Conservation (phyloP, 306 rosid species). For the Fagus sylvatica region DNA sequence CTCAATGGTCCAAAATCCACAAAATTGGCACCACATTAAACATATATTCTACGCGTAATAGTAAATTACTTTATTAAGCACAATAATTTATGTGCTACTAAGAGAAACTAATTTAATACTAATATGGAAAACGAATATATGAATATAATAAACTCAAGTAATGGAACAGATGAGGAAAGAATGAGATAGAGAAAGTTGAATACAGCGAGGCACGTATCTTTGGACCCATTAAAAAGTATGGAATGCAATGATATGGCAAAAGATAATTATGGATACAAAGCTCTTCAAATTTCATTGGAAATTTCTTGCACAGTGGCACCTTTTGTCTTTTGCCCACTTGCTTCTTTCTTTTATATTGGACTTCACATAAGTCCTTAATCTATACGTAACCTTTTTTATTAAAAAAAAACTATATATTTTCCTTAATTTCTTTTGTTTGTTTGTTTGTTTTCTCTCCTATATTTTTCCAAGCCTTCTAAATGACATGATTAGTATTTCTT, state of each 20-base stretch:
- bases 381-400: not conserved
- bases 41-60: conserved; percentile 25
- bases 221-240: conserved; percentile 38
- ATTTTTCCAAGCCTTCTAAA: conserved; percentile 3
- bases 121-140: conserved; percentile 29
- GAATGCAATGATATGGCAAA: conserved; percentile 27
- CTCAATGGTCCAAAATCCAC: conserved; percentile 32
- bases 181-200: conserved; percentile 26
- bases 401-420: too few species aligned
- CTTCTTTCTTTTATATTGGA: conserved; percentile 9
- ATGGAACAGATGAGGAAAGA: conserved; percentile 14
- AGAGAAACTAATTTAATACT: conserved; percentile 7
- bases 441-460: not conserved
- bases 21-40: conserved; percentile 11
- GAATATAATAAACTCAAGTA: conserved; percentile 1
- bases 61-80: not conserved
- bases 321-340: not conserved
- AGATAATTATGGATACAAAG: conserved; percentile 5
- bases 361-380: not conserved
- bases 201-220: conserved; percentile 45
- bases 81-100: conserved; percentile 9
- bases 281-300: conserved; percentile 1
- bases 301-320: conserved; percentile 16
- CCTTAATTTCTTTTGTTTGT: not conserved
- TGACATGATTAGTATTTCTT: conserved; percentile 40